phyloP scores from a whole-genome alignment of 805 yeast species.

The Candida khao-thaluensis region DNA sequence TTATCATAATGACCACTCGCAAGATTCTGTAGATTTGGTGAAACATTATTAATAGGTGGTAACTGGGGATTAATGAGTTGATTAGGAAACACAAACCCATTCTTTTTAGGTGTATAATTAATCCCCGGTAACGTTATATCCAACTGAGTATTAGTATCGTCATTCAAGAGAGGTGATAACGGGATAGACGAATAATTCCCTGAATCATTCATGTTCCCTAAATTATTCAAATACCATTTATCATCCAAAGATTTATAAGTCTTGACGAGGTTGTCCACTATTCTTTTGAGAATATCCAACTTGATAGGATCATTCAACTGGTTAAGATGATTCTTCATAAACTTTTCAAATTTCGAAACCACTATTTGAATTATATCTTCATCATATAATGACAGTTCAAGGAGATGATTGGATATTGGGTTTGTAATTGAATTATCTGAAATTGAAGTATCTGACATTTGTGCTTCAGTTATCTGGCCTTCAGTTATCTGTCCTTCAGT shows the following conservation, averaged over 20 bases:
- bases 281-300: constrained; percentile 6
- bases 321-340: constrained; percentile 4
- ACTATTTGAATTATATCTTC: constrained; percentile 4
- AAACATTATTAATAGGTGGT: constrained; percentile 35
- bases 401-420: constrained; percentile 1
- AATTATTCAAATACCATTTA: constrained; percentile 9
- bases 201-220: constrained; percentile 3
- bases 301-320: constrained; percentile 3
- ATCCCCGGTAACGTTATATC: constrained; percentile 16
- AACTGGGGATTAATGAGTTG: constrained; percentile 25
- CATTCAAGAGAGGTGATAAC: constrained; percentile 30
- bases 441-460: too few species aligned
- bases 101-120: constrained; percentile 6
- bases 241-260: constrained; percentile 8
- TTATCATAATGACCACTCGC: constrained; percentile 6
- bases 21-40: constrained; percentile 18
- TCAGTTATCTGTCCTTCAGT: background rate
- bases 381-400: constrained; percentile 4
- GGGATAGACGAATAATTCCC: constrained; percentile 20
- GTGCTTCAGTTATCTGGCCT: background rate
- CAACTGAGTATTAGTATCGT: constrained; percentile 13
- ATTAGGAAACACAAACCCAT: constrained; percentile 18
- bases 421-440: background rate
- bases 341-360: constrained; percentile 4
- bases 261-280: constrained; percentile 4